A percentile compares a stretch with the other conserved stretches of the same genome.
Conservation (phyloP, 192 early-diverging fungal genomes). For the Obelidium mucronatum region DNA sequence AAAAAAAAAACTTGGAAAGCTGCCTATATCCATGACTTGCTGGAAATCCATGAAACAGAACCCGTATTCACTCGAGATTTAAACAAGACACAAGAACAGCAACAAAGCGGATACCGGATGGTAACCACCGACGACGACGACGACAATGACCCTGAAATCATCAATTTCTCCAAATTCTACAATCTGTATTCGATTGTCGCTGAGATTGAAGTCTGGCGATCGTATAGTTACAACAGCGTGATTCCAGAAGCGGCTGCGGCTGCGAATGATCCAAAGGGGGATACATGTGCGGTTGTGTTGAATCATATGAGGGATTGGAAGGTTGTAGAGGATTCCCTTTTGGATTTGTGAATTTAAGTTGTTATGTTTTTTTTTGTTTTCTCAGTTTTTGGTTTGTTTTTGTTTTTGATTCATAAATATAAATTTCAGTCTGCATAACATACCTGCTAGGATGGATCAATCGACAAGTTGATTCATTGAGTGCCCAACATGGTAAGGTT, state of each 20-base stretch:
- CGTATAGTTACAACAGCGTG: slow-evolving; percentile 42
- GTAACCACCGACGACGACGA: slow-evolving; percentile 21
- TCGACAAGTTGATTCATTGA: too few relatives aligned
- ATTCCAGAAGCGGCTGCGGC: slow-evolving; percentile 32
- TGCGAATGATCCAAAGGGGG: slow-evolving; percentile 35
- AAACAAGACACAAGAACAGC: neutral
- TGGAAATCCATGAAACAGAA: slow-evolving; percentile 55
- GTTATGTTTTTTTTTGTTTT: too few relatives aligned
- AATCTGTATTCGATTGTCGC: slow-evolving; percentile 55
- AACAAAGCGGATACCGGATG: neutral
- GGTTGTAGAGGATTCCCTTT: slow-evolving; percentile 31
- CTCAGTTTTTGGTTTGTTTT: too few relatives aligned
- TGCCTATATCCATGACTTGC: slow-evolving; percentile 58
- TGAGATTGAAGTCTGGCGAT: slow-evolving; percentile 59
- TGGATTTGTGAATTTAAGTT: too few relatives aligned
- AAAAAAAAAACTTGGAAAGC: slow-evolving; percentile 38
- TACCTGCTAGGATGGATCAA: too few relatives aligned
- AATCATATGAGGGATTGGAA: slow-evolving; percentile 53
- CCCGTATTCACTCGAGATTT: slow-evolving; percentile 45
- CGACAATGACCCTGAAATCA: neutral
- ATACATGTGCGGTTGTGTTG: slow-evolving; percentile 43
- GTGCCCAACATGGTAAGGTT: too few relatives aligned
- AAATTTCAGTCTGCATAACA: too few relatives aligned
- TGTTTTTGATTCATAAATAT: too few relatives aligned
- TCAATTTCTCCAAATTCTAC: slow-evolving; percentile 63